phyloP scores from a whole-genome alignment of 2,329 filamentous ascomycete species.

The Aspergillus flavus region DNA sequence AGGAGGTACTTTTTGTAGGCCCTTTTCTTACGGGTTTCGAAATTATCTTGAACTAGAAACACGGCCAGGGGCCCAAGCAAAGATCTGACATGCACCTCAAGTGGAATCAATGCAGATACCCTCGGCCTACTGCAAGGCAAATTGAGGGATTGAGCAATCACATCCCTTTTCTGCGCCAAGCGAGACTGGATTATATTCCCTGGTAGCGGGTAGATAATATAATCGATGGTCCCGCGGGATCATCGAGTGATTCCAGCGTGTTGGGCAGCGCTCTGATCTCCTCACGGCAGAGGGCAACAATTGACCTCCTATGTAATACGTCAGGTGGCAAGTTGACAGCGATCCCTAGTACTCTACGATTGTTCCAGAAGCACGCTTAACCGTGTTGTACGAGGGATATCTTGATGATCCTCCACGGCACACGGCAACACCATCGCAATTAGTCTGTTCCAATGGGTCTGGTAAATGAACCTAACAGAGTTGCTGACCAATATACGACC shows the following conservation, averaged over 20 bases:
- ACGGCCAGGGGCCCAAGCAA: neutral
- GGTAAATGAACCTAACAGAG: neutral
- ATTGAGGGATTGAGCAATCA: conserved; percentile 13
- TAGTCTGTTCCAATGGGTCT: conserved; percentile 9
- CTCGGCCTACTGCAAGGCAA: conserved; percentile 17
- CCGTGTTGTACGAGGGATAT: conserved; percentile 18
- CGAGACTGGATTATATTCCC: conserved; percentile 7
- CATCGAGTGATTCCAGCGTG: neutral
- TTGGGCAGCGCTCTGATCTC: neutral
- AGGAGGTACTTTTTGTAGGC: neutral
- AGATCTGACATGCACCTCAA: conserved; percentile 12
- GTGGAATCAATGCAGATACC: conserved; percentile 16
- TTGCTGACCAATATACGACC: neutral
- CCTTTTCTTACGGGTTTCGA: neutral
- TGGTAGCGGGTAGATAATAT: neutral
- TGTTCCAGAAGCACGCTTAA: conserved; percentile 20
- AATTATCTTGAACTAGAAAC: neutral
- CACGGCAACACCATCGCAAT: conserved; percentile 7
- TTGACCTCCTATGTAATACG: neutral
- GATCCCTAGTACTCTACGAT: conserved; percentile 8
- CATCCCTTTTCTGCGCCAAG: conserved; percentile 6
- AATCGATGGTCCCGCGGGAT: neutral
- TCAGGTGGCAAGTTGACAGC: neutral
- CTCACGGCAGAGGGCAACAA: neutral
- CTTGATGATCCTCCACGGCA: conserved; percentile 20